phyloP scores from a whole-genome alignment of 768 basidiomycete species.

The Tylopilus vinaceipallidus region DNA sequence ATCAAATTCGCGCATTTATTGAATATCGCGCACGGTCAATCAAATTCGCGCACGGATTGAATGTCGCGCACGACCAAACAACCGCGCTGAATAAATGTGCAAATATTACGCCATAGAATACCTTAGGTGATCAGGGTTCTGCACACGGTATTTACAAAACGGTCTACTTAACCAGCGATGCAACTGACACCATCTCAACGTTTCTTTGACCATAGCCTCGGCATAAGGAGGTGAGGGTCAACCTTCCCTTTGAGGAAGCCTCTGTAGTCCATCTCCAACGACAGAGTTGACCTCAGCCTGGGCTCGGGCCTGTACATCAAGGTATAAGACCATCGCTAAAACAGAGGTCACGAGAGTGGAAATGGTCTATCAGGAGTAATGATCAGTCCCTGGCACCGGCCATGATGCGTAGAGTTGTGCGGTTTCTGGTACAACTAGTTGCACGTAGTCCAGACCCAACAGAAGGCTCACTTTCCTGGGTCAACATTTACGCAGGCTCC shows the following conservation, averaged over 20 bases:
- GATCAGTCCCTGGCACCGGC: slow-evolving; percentile 4
- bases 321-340: slow-evolving; percentile 26
- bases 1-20: no score
- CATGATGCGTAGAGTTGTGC: slow-evolving; percentile 9
- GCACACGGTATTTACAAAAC: background rate
- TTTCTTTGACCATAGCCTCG: slow-evolving; percentile 22
- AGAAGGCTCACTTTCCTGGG: slow-evolving; percentile 5
- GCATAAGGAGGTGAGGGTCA: slow-evolving; percentile 19
- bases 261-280: slow-evolving; percentile 15
- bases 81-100: no score
- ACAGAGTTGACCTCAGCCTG: slow-evolving; percentile 21
- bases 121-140: slow-evolving; percentile 13
- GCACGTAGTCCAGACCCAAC: slow-evolving; percentile 7
- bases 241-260: slow-evolving; percentile 23
- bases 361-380: slow-evolving; percentile 11
- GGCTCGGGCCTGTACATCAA: slow-evolving; percentile 21
- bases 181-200: slow-evolving; percentile 24
- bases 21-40: no score
- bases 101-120: no score
- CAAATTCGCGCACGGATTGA: no score
- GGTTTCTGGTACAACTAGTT: slow-evolving; percentile 22
- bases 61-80: no score
- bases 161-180: slow-evolving; percentile 9
- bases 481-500: slow-evolving; percentile 22
- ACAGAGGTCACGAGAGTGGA: slow-evolving; percentile 22